Conservation (phyloP, 2,329 filamentous ascomycete species). For the Apiospora hydei region DNA sequence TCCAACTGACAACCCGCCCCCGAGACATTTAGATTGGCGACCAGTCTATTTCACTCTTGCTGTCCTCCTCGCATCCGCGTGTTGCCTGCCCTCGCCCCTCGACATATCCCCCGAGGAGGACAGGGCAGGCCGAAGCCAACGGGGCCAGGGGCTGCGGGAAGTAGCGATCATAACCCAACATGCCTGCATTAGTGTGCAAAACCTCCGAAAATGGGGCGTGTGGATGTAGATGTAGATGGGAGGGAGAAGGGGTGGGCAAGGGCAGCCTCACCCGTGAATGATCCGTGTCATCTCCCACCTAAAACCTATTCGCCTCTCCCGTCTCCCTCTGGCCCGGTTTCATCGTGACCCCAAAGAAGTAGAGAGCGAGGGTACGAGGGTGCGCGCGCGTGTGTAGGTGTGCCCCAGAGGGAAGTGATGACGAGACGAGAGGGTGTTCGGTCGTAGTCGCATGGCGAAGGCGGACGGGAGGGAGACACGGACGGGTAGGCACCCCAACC, state of each 20-base stretch:
- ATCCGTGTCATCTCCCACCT: background rate
- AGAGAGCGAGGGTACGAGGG: background rate
- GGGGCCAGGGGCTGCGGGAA: slow-evolving; percentile 11
- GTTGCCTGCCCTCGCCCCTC: background rate
- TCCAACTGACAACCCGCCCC: slow-evolving; percentile 3
- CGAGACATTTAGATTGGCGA: slow-evolving; percentile 13
- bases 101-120: background rate
- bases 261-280: slow-evolving; percentile 1
- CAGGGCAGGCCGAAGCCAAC: background rate
- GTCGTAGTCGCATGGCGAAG: slow-evolving; percentile 16
- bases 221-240: background rate
- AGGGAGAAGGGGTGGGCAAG: background rate
- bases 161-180: slow-evolving; percentile 5
- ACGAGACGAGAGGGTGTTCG: background rate
- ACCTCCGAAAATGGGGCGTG: slow-evolving; percentile 14
- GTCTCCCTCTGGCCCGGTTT: background rate
- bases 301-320: background rate
- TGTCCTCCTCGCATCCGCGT: background rate
- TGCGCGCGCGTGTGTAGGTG: background rate
- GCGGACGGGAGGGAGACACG: background rate
- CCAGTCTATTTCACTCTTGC: background rate
- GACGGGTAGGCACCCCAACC: slow-evolving; percentile 11
- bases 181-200: slow-evolving; percentile 18
- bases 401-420: background rate
- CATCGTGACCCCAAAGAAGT: background rate